phyloP scores from a whole-genome alignment of 2,329 filamentous ascomycete genomes.

The Alternaria brassicicola region DNA sequence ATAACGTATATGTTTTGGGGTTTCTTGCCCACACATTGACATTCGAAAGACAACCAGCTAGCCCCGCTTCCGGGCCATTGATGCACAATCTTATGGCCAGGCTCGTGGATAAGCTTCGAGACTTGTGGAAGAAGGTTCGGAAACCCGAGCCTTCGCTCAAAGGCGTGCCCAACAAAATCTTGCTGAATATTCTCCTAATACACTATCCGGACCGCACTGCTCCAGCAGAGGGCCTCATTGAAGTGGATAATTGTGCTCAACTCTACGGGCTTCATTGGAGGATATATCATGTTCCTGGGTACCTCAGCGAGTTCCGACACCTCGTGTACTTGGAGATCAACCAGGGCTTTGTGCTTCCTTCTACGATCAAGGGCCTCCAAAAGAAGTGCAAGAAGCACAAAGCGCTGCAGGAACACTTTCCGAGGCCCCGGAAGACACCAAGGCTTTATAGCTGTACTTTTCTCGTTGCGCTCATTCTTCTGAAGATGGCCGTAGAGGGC shows the following conservation, averaged over 20 bases:
- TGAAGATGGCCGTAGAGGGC: too few relatives aligned
- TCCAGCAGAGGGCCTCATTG: background rate
- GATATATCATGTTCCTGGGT: background rate
- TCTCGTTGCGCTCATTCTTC: background rate
- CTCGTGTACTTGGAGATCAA: background rate
- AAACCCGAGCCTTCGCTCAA: too few relatives aligned
- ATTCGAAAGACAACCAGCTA: too few relatives aligned
- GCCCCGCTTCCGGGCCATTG: too few relatives aligned
- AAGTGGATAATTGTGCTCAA: background rate
- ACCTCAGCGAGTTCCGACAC: background rate
- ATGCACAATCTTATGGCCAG: too few relatives aligned
- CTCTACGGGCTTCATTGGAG: background rate
- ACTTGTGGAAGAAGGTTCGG: too few relatives aligned
- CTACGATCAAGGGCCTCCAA: background rate
- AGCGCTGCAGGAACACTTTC: background rate
- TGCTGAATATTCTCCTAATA: too few relatives aligned
- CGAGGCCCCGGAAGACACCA: background rate
- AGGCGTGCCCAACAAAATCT: too few relatives aligned
- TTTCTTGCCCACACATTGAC: too few relatives aligned
- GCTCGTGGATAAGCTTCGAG: too few relatives aligned
- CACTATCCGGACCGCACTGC: background rate
- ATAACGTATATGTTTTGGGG: too few relatives aligned
- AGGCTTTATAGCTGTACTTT: background rate
- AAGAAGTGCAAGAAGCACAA: background rate
- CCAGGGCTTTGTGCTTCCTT: background rate